Percentiles rank a stretch among this genome's conserved stretches.
Conservation (phyloP, 2,329 filamentous ascomycete genomes). For the Dactylellina sp. region DNA sequence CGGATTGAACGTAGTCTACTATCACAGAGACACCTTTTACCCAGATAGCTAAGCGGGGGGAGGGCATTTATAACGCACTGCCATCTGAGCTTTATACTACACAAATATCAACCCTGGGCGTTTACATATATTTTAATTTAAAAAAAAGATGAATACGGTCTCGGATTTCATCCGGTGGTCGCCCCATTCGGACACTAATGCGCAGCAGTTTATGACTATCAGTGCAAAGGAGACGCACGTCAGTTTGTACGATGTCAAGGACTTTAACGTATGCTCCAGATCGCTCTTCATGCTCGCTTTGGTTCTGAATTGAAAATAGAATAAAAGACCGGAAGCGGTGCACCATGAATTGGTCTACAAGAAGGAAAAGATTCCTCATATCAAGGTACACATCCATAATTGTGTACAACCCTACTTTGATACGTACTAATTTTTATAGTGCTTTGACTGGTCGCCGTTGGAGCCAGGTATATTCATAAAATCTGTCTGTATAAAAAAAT, state of each 20-base stretch:
- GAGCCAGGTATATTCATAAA: conserved; percentile 62
- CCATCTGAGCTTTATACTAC: no score
- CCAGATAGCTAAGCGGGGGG: no score
- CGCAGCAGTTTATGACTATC: conserved; percentile 68
- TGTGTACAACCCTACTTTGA: background rate
- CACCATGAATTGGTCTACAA: conserved; percentile 60
- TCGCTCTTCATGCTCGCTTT: background rate
- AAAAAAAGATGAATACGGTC: conserved; percentile 66
- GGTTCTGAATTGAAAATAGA: conserved; percentile 36
- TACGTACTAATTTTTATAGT: conserved; percentile 51
- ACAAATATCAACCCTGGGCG: no score
- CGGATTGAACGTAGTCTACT: conserved; percentile 26
- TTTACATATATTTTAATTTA: no score
- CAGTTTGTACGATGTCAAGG: conserved; percentile 66
- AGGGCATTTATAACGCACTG: no score
- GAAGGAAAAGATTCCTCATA: conserved; percentile 68
- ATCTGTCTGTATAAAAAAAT: background rate
- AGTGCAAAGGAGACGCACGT: conserved; percentile 68
- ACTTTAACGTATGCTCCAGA: conserved; percentile 64
- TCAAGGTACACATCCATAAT: conserved; percentile 63
- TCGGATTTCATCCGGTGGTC: conserved; percentile 67
- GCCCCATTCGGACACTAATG: conserved; percentile 66
- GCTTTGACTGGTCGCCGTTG: conserved; percentile 69
- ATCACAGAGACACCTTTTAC: background rate
- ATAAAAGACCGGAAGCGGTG: conserved; percentile 46